A percentile compares a stretch with the other conserved stretches of the same genome.
Evolutionary conservation across 345 rosid species (phyloP).

Genomic region (Boechera retrofracta): DNA sequence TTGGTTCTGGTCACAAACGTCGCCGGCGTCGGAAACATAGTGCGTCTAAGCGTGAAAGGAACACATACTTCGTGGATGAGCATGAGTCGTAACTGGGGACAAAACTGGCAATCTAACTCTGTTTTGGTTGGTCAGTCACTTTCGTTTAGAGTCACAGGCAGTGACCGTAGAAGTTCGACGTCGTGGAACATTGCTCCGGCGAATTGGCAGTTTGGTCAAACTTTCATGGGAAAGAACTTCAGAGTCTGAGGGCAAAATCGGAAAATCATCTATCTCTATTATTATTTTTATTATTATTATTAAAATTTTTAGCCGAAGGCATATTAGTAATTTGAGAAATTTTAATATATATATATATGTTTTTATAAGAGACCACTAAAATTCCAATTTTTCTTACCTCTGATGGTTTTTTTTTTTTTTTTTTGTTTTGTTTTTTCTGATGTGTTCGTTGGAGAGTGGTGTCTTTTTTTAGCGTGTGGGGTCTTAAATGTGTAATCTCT

Average conservation of each 20-base stretch:
- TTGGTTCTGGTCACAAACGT: conserved; percentile 66
- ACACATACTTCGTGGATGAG: conserved; percentile 58
- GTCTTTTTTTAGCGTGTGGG: conserved; percentile 29
- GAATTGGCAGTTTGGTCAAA: conserved; percentile 79
- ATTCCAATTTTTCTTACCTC: conserved; percentile 29
- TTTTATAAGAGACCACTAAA: conserved; percentile 27
- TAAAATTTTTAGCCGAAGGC: conserved; percentile 44
- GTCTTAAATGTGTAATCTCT: conserved; percentile 25
- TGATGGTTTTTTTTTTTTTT: conserved; percentile 8
- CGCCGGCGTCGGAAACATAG: conserved; percentile 65
- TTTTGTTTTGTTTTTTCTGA: neutral
- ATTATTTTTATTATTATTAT: conserved; percentile 16
- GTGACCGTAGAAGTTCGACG: conserved; percentile 69
- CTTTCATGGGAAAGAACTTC: conserved; percentile 73
- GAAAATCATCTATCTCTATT: conserved; percentile 6
- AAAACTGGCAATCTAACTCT: conserved; percentile 70
- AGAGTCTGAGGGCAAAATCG: conserved; percentile 49
- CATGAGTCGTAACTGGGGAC: conserved; percentile 77
- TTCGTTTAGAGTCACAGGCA: conserved; percentile 63
- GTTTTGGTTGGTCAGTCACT: conserved; percentile 63
- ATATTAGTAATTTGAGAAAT: neutral
- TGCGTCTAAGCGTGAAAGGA: conserved; percentile 59
- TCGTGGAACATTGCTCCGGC: conserved; percentile 75
- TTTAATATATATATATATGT: conserved; percentile 22
- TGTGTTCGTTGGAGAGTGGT: conserved; percentile 39